Conservation (phyloP, 495 filamentous ascomycete species). For the Xylaria scruposa region DNA sequence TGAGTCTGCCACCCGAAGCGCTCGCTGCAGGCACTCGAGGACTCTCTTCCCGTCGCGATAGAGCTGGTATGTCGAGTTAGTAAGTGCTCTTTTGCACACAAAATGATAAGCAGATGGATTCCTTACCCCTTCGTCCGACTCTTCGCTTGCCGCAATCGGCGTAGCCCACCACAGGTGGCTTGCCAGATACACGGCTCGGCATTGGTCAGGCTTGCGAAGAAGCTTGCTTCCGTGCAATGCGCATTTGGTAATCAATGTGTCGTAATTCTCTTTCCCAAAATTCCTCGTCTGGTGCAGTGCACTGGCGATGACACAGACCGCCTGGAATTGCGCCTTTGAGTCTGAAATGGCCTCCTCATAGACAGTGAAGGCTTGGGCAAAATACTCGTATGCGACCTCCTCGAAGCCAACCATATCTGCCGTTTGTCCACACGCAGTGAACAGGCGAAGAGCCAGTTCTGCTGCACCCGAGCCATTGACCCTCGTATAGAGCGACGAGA, state of each 20-base stretch:
- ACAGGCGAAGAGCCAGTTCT: slow-evolving; percentile 86
- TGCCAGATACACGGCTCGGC: slow-evolving; percentile 92
- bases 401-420: slow-evolving; percentile 93
- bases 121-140: slow-evolving; percentile 83
- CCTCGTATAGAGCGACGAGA: slow-evolving; percentile 88
- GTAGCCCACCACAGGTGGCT: slow-evolving; percentile 98
- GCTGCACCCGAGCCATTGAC: slow-evolving; percentile 77
- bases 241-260: slow-evolving; percentile 97
- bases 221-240: slow-evolving; percentile 96
- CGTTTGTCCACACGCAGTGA: slow-evolving; percentile 88
- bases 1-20: slow-evolving; percentile 93
- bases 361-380: slow-evolving; percentile 96
- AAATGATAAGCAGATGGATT: background rate
- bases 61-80: slow-evolving; percentile 59
- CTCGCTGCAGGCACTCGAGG: slow-evolving; percentile 93
- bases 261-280: slow-evolving; percentile 96
- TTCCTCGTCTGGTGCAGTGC: slow-evolving; percentile 84
- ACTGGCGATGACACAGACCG: slow-evolving; percentile 91
- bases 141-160: slow-evolving; percentile 79
- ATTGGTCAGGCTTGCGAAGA: slow-evolving; percentile 97
- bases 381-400: slow-evolving; percentile 97
- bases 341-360: slow-evolving; percentile 97
- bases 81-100: background rate
- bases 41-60: slow-evolving; percentile 98
- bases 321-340: slow-evolving; percentile 95